phyloP scores from a whole-genome alignment of 176 grass and related monocot species.

The Olyra latifolia region DNA sequence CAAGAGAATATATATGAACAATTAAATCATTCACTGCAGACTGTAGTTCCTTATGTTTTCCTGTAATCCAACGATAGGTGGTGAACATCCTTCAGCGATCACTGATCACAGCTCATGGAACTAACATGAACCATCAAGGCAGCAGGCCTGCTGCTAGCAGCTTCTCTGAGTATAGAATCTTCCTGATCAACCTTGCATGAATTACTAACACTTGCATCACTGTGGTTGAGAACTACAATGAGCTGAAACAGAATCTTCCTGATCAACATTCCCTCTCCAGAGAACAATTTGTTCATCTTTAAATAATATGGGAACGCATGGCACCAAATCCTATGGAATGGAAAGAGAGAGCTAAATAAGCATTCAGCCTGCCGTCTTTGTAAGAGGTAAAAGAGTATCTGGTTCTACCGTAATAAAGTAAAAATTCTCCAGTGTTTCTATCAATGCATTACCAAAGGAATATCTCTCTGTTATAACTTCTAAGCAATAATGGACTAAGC shows the following conservation, averaged over 20 bases:
- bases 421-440: constrained; percentile 4
- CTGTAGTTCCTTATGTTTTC: background rate
- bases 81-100: background rate
- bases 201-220: background rate
- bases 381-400: background rate
- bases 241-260: constrained; percentile 12
- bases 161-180: background rate
- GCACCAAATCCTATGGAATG: constrained; percentile 64
- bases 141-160: background rate
- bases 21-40: background rate
- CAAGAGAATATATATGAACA: background rate
- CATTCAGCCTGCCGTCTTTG: background rate
- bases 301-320: constrained; percentile 63
- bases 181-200: background rate
- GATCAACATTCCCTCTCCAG: constrained; percentile 53
- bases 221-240: background rate
- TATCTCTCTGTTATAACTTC: background rate
- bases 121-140: background rate
- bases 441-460: background rate
- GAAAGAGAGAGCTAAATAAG: background rate
- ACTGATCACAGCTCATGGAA: background rate
- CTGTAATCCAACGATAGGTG: background rate
- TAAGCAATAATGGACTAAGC: background rate
- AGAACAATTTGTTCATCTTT: constrained; percentile 74
- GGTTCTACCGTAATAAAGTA: background rate